Evolutionary conservation across 148 eudicot genomes (phyloP).

Genomic region (Oxyria digyna): DNA sequence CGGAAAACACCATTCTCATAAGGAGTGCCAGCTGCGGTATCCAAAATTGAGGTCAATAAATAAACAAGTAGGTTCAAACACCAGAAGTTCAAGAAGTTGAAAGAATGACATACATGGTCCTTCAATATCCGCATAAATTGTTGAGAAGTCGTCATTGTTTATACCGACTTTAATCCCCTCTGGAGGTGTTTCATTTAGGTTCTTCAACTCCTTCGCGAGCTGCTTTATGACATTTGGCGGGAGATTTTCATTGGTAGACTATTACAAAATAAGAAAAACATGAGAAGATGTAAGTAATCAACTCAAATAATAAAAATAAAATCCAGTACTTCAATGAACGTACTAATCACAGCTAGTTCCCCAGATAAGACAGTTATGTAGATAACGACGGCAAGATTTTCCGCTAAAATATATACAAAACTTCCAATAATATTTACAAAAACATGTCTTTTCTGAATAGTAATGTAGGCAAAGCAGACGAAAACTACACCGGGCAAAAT

Average conservation of each 20-base stretch:
- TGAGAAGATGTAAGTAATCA: neutral
- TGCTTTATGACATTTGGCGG: conserved; percentile 93
- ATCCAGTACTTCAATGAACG: neutral
- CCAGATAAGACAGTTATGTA: neutral
- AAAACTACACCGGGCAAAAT: neutral
- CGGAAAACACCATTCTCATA: conserved; percentile 90
- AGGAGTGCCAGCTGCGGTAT: conserved; percentile 87
- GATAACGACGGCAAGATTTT: neutral
- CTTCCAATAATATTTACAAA: neutral
- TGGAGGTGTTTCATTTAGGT: conserved; percentile 90
- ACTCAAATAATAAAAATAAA: neutral
- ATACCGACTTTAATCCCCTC: conserved; percentile 96
- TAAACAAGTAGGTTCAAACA: neutral
- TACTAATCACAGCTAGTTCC: neutral
- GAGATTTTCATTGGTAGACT: conserved; percentile 98
- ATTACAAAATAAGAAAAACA: conserved; percentile 1
- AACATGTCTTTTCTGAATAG: neutral
- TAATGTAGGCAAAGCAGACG: neutral
- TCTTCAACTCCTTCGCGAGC: conserved; percentile 92
- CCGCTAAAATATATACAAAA: neutral
- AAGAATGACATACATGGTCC: conserved; percentile 59
- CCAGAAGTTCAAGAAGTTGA: neutral
- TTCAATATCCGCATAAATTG: conserved; percentile 84
- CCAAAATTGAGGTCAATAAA: conserved; percentile 7
- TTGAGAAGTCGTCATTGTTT: conserved; percentile 89